phyloP scores from a whole-genome alignment of 306 rosid genomes.

The Ziziphus jujuba region DNA sequence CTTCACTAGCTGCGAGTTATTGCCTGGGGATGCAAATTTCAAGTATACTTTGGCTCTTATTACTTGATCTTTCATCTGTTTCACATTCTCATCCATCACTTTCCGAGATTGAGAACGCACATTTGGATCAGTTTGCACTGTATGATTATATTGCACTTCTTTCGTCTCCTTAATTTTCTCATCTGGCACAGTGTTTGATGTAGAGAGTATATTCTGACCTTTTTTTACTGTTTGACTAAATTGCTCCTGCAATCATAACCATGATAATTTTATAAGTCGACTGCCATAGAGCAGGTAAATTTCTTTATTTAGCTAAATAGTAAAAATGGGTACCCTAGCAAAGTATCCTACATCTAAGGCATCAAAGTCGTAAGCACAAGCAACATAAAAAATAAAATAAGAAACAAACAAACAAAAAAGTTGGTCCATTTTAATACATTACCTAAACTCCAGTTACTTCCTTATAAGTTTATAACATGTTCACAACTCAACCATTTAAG shows the following conservation, averaged over 20 bases:
- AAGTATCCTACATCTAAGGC: neutral
- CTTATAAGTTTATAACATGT: too few species aligned
- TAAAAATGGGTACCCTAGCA: neutral
- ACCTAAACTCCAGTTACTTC: neutral
- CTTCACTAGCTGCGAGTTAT: conserved; percentile 67
- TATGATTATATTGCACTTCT: conserved; percentile 27
- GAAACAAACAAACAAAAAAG: too few species aligned
- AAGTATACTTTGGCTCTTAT: conserved; percentile 83
- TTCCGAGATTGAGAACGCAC: conserved; percentile 26
- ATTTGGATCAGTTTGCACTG: conserved; percentile 34
- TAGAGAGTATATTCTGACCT: conserved; percentile 33
- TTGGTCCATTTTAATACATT: too few species aligned
- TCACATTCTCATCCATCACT: conserved; percentile 51
- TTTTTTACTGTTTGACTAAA: conserved; percentile 28
- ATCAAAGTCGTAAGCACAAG: neutral
- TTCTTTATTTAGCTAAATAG: neutral
- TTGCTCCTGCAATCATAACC: conserved; percentile 45
- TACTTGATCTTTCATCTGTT: conserved; percentile 81
- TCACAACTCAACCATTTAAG: neutral
- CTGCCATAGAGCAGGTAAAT: neutral
- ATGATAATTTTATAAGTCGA: conserved; percentile 9
- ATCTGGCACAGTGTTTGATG: conserved; percentile 26
- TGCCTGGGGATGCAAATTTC: conserved; percentile 60
- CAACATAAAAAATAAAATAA: too few species aligned
- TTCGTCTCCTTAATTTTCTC: conserved; percentile 30